These are phyloP conservation scores for Achlya hypogyna DNA, from an alignment of 352 stramenopile species.

Conservation along the genomic window DNA sequence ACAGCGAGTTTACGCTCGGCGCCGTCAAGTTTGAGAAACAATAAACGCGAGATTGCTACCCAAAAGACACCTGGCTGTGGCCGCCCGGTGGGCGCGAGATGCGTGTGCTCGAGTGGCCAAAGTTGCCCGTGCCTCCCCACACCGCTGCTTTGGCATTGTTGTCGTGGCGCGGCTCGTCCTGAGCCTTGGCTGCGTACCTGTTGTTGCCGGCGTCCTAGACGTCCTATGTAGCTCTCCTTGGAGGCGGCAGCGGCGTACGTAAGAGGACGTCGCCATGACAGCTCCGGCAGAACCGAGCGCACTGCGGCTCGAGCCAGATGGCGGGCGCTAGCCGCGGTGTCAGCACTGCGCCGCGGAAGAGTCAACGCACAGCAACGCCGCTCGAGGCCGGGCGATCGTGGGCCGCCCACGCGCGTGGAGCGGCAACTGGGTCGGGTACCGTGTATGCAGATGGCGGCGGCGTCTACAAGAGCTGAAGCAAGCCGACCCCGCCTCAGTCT, in stretches of 20 bases:
- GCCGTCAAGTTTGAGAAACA: conserved; percentile 58
- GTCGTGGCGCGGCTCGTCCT: background rate
- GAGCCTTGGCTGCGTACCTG: background rate
- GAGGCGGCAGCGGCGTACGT: too few relatives aligned
- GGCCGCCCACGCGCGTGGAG: too few relatives aligned
- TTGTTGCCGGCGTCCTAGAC: background rate
- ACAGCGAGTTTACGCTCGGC: conserved; percentile 71
- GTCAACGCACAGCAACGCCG: background rate
- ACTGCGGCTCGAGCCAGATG: background rate
- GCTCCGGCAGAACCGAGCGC: background rate
- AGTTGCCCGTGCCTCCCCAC: background rate
- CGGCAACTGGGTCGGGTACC: too few relatives aligned
- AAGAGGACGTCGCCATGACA: background rate
- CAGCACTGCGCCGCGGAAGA: background rate
- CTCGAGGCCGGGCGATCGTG: background rate
- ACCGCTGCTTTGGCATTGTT: background rate
- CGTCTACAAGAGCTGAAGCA: too few relatives aligned
- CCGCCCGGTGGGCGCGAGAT: background rate
- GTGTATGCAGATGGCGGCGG: too few relatives aligned
- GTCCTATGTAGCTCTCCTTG: too few relatives aligned
- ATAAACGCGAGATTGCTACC: background rate
- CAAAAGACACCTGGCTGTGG: conserved; percentile 1
- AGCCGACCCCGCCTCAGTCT: too few relatives aligned
- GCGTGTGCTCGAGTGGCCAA: conserved; percentile 1
- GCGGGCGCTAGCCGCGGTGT: background rate